A percentile compares a stretch with the other conserved stretches of the same genome.
Conservation (phyloP, 1,284 basidiomycete species). For the Boletellus deceptivus region DNA sequence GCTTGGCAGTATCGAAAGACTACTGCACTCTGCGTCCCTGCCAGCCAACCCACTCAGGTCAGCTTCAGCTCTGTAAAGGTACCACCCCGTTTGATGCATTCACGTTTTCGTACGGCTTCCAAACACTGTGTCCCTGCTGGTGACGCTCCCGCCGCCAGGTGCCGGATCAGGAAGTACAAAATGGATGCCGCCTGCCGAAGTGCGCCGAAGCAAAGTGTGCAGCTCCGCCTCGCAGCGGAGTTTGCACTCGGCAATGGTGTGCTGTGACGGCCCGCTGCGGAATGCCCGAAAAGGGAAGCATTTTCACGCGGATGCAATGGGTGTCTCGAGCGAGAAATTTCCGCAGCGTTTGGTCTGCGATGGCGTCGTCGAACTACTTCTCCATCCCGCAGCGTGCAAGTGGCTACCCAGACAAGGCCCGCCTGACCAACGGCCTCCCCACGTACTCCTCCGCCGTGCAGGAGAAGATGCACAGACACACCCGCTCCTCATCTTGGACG, state of each 20-base stretch:
- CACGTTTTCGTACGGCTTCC: constrained; percentile 83
- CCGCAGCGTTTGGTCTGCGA: constrained; percentile 18
- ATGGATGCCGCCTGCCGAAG: too few species aligned
- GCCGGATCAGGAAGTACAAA: too few species aligned
- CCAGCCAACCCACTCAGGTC: too few species aligned
- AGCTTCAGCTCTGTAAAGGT: constrained; percentile 71
- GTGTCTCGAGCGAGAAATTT: constrained; percentile 15
- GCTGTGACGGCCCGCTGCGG: constrained; percentile 18
- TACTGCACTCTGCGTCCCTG: constrained; percentile 82
- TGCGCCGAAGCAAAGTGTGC: too few species aligned
- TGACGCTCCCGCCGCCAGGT: too few species aligned
- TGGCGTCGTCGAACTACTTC: constrained; percentile 51
- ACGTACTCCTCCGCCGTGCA: constrained; percentile 60
- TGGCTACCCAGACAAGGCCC: constrained; percentile 46
- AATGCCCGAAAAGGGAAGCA: constrained; percentile 25
- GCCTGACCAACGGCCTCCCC: constrained; percentile 51
- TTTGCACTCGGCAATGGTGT: too few species aligned
- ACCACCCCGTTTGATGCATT: constrained; percentile 82
- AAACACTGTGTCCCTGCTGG: constrained; percentile 26
- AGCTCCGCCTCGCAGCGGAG: too few species aligned
- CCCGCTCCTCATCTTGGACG: constrained; percentile 53
- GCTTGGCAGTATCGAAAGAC: constrained; percentile 83
- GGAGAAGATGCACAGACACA: constrained; percentile 62
- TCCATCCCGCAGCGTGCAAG: constrained; percentile 42
- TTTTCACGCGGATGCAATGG: constrained; percentile 21